These are phyloP conservation scores for Pezicula radicicola DNA, from an alignment of 2,329 filamentous ascomycete genomes.

Conservation along the genomic window DNA sequence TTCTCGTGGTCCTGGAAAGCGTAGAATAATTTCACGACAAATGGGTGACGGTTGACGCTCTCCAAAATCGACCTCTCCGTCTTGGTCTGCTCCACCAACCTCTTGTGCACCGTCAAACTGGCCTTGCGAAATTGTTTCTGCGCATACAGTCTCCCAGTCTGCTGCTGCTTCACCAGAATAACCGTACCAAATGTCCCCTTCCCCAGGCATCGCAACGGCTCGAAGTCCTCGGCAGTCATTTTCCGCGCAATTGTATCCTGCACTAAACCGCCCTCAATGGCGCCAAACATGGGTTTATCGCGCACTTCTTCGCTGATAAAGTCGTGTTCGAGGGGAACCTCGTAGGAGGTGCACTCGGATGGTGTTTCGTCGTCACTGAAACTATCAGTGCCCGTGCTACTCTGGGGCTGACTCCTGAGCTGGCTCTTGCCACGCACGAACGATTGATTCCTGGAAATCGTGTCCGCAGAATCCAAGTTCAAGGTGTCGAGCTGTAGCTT, in stretches of 20 bases:
- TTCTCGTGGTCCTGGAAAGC: slow-evolving; percentile 98
- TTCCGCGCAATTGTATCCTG: slow-evolving; percentile 58
- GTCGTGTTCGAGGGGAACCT: slow-evolving; percentile 80
- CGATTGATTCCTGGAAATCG: slow-evolving; percentile 47
- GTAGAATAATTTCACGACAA: slow-evolving; percentile 97
- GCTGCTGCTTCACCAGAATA: slow-evolving; percentile 82
- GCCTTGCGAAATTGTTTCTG: slow-evolving; percentile 99
- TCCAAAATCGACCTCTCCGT: slow-evolving; percentile 94
- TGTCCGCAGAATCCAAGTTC: slow-evolving; percentile 51
- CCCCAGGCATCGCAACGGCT: slow-evolving; percentile 85
- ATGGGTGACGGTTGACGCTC: slow-evolving; percentile 93
- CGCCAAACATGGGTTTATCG: slow-evolving; percentile 33
- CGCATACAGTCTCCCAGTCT: slow-evolving; percentile 86
- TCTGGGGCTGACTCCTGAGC: slow-evolving; percentile 57
- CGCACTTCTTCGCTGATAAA: slow-evolving; percentile 69
- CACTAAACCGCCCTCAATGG: slow-evolving; percentile 50
- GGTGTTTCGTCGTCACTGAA: slow-evolving; percentile 54
- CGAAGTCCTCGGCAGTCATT: slow-evolving; percentile 90
- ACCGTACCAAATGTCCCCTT: slow-evolving; percentile 97
- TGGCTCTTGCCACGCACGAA: slow-evolving; percentile 53
- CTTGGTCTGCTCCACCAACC: slow-evolving; percentile 94
- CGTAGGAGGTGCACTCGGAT: slow-evolving; percentile 78
- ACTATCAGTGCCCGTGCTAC: slow-evolving; percentile 27
- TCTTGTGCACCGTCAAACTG: slow-evolving; percentile 91
- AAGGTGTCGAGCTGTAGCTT: slow-evolving; percentile 79